Conservation (phyloP, 129 eudicot species). For the Flaveria trinervia region DNA sequence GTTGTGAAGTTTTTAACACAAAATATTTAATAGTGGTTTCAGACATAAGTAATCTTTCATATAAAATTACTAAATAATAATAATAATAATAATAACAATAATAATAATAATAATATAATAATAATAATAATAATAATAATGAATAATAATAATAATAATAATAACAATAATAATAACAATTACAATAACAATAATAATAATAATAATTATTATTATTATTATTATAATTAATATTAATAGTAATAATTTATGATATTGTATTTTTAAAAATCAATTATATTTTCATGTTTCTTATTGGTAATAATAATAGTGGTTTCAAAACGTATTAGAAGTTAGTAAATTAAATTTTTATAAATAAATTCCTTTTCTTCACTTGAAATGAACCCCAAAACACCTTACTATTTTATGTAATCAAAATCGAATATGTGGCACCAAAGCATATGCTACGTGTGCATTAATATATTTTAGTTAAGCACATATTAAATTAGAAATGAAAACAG, state of each 20-base stretch:
- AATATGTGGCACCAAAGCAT: constrained; percentile 28
- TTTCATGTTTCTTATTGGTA: no score
- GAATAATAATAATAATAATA: no score
- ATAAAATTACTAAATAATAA: neutral
- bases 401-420: constrained; percentile 20
- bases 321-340: no score
- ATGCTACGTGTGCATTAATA: constrained; percentile 23
- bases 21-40: neutral
- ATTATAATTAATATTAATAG: no score
- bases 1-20: neutral
- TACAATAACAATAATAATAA: neutral
- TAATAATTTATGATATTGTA: no score
- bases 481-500: neutral
- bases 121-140: no score
- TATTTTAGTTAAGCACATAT: neutral
- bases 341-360: neutral
- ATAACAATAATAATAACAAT: no score
- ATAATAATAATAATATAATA: no score
- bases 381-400: constrained; percentile 4
- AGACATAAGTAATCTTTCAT: neutral
- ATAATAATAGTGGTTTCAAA: no score
- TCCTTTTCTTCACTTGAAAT: neutral
- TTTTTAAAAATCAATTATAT: no score
- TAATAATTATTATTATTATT: no score
- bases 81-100: neutral